Percentiles rank a stretch among this genome's conserved stretches.
phyloP scores from a whole-genome alignment of 1,284 basidiomycete species.

The Cerrena zonata region DNA sequence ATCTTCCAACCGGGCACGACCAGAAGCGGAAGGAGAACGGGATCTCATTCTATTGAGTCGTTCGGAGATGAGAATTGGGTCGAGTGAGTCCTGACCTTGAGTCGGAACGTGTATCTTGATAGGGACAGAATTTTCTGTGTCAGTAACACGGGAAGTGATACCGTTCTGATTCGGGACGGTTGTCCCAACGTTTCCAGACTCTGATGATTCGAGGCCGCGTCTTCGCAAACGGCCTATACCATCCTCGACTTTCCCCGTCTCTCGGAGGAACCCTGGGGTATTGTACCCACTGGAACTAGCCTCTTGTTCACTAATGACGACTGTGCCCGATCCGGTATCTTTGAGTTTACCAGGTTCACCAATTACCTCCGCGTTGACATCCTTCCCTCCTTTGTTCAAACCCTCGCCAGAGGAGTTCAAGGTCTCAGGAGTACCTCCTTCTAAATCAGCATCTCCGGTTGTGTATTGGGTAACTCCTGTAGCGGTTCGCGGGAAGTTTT shows the following conservation, averaged over 20 bases:
- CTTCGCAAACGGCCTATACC: not conserved
- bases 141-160: not conserved
- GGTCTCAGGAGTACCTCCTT: not conserved
- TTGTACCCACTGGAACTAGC: not conserved
- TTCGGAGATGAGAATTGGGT: not conserved
- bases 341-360: too few relatives aligned
- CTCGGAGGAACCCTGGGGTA: not conserved
- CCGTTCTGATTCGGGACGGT: not conserved
- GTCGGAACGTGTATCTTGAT: not conserved
- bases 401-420: not conserved
- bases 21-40: not conserved
- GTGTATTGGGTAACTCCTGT: conserved; percentile 1
- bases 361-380: not conserved
- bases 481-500: conserved; percentile 3
- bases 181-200: not conserved
- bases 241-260: not conserved
- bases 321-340: too few relatives aligned
- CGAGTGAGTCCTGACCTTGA: not conserved
- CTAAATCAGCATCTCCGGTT: not conserved
- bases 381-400: not conserved
- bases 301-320: too few relatives aligned
- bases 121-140: not conserved
- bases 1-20: not conserved
- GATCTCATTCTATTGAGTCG: not conserved
- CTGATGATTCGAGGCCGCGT: not conserved